These are phyloP conservation scores for Fusarium goolgardi DNA, from an alignment of 2,329 filamentous ascomycete species.

Conservation along the genomic window DNA sequence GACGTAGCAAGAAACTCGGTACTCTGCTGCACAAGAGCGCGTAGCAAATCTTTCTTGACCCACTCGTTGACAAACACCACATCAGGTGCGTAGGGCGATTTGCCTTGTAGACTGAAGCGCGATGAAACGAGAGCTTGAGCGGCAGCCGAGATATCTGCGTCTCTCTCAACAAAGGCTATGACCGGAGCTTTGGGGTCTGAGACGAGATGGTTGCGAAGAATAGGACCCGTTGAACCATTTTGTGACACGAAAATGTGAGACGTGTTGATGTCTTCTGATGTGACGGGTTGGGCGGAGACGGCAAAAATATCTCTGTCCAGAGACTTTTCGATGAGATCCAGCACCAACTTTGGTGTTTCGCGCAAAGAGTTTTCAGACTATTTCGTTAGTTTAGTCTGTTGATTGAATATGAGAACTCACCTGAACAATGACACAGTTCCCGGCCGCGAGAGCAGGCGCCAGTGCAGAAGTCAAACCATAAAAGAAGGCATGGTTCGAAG, in stretches of 20 bases:
- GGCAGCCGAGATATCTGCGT: conserved; percentile 34
- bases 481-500: conserved; percentile 36
- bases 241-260: conserved; percentile 23
- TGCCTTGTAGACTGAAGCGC: conserved; percentile 33
- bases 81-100: conserved; percentile 39
- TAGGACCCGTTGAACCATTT: conserved; percentile 6
- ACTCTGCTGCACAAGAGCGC: conserved; percentile 26
- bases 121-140: conserved; percentile 31
- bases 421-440: conserved; percentile 38
- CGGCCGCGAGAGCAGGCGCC: conserved; percentile 25
- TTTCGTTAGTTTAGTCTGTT: rapidly evolving
- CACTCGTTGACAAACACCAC: conserved; percentile 40
- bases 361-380: conserved; percentile 20
- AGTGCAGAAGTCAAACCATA: conserved; percentile 34
- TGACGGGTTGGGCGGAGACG: not conserved
- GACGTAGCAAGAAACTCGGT: conserved; percentile 9
- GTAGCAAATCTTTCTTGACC: conserved; percentile 40
- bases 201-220: conserved; percentile 9
- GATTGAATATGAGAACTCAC: not conserved
- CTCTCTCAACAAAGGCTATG: conserved; percentile 37
- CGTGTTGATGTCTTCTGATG: conserved; percentile 4
- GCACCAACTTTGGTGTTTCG: conserved; percentile 12
- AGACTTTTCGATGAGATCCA: conserved; percentile 12
- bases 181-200: conserved; percentile 19
- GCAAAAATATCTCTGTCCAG: conserved; percentile 26